Base-by-base conservation (phyloP, 1,284 basidiomycete genomes). In the Crepidotus sp. region DNA sequence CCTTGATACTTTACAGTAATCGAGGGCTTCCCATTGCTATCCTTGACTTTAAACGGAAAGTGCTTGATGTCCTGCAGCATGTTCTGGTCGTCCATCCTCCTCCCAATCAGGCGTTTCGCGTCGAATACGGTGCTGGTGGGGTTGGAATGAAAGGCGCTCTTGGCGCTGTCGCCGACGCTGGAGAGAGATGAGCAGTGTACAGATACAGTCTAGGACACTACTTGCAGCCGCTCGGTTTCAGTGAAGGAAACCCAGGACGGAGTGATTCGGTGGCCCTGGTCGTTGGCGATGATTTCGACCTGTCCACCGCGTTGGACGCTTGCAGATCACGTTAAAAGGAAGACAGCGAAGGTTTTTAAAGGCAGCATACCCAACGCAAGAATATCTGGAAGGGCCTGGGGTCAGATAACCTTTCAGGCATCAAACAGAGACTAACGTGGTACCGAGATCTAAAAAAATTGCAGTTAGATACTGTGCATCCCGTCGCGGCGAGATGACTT, bases 221-320 rank as follows among this genome's bases (percentile, higher is more conserved):
- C 78, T 55, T 55, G 81, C 78, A 98, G 75, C 62, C 94, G 84
- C 67, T 98, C 95, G 1, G 91, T 88, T 7, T 92, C 84, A 35
- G 81, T 78, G 70, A 96, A 96, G 50, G 76, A 73, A 52, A 96
- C 92, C 87, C 87, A 93, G 58, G 90, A 96, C 27, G 93, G 92
- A 17, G 93, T 96, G 64, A 95, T 96, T 65, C 92, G 88, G 69
- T 96, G 88, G 63, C 93, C 93, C 64, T 96, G 92, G 71, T 95
- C 93, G 67, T 96, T 96, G 62, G 93, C 89, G 59, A 95, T 93
- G 56, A 95, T 96, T 68, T 96, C 92, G 26, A 96, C 91, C 55
- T 85, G 86, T 56, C 91, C 93, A 51, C 84, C 83, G 46, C 86
- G 84, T 68, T 93, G 89, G 46, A 97, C 88, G 71, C 92, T 90